Base-by-base conservation (phyloP, 495 filamentous ascomycete species). In the Podospora australis region DNA sequence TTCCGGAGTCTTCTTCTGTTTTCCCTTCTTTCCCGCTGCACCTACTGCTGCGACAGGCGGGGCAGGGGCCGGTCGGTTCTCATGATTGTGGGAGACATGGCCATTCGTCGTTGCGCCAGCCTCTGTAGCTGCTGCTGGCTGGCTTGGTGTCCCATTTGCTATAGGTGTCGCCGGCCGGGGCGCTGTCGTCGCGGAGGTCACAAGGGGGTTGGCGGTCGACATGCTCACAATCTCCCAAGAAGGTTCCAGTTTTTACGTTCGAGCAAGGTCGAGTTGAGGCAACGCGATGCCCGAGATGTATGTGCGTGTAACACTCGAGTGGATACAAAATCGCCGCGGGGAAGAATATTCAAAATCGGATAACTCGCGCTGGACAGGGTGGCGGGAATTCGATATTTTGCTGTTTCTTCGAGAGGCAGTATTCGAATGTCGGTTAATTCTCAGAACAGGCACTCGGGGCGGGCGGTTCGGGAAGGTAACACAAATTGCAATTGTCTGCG, bases 1-100 rank as follows among this genome's bases (percentile, higher is more conserved):
- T 64, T 95, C 90, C 24, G 84, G 68, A 23, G 78, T 64, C 67
- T 87, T 87, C 71, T 78, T 78, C 44, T 63, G 62, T 55, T 88
- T 84, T 53, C 78, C 77, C 73, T 88, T 86, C 78, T 88, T 87
- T 23, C 52, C 46, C 9, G 54, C 20, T 56, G 53, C 52, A 6
- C 52, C 23, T n/a, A n/a, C n/a, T 55, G 53, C 53, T 59, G 61
- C 50, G 58, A 67, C 50, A 58, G 68, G 64, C 20, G 70, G 68
- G 8, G 67, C 64, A 46, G 71, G 70, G 25, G 67, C 65, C 2
- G 67, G 68, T 41, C 69, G 64, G 28, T 53, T 66, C 25, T 72
- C 69, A 48, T 70, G 62, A 24, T 34, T 53, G 25, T 69, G 65
- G 16, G 55, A 50, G 49, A 59, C 44, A 34, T 70, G 66, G 20